Conservation (phyloP, 2,329 filamentous ascomycete genomes). For the Ampelomyces quisqualis region DNA sequence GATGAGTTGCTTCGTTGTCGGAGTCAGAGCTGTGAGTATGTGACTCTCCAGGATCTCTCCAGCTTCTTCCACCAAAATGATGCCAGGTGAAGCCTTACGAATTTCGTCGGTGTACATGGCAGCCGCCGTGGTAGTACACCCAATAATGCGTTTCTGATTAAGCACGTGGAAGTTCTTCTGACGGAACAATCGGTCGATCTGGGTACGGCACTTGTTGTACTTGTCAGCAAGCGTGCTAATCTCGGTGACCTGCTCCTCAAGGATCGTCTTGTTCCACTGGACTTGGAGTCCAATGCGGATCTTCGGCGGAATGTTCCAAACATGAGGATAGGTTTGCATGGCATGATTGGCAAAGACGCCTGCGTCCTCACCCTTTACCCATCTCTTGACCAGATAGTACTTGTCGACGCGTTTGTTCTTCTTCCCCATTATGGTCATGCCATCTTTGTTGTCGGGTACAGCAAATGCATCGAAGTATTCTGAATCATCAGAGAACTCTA, state of each 20-base stretch:
- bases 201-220: constrained; percentile 48
- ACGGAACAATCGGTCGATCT: constrained; percentile 37
- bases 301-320: constrained; percentile 57
- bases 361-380: constrained; percentile 52
- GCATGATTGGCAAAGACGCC: constrained; percentile 46
- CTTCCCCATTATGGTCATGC: constrained; percentile 51
- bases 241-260: constrained; percentile 53
- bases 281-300: constrained; percentile 40
- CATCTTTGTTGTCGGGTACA: constrained; percentile 50
- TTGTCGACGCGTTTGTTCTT: constrained; percentile 48
- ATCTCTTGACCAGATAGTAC: constrained; percentile 57
- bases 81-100: constrained; percentile 55
- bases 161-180: constrained; percentile 44
- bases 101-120: constrained; percentile 62
- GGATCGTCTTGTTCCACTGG: constrained; percentile 34
- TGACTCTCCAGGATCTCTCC: constrained; percentile 72
- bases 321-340: constrained; percentile 17
- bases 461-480: constrained; percentile 60
- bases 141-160: constrained; percentile 61
- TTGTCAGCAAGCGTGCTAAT: constrained; percentile 45
- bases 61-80: constrained; percentile 70
- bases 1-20: constrained; percentile 62
- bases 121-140: constrained; percentile 69
- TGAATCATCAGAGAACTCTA: constrained; percentile 57
- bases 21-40: constrained; percentile 60